Percentiles rank a stretch among this genome's conserved stretches.
phyloP scores from a whole-genome alignment of 2,329 filamentous ascomycete genomes.

The Fusarium mexicanum region DNA sequence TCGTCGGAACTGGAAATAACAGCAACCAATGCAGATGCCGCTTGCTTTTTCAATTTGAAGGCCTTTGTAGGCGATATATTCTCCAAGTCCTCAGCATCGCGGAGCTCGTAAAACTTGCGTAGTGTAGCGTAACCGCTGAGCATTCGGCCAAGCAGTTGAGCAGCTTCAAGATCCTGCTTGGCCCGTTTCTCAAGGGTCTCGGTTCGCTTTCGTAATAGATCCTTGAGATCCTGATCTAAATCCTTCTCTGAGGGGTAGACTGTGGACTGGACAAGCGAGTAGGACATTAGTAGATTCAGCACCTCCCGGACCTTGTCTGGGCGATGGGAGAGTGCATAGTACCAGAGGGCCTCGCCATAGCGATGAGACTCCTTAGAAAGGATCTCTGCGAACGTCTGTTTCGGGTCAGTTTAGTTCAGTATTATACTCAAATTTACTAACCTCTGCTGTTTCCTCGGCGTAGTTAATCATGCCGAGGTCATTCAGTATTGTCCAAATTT shows the following conservation, averaged over 20 bases:
- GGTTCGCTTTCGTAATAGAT: conserved; percentile 77
- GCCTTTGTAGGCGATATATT: conserved; percentile 52
- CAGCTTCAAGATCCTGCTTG: conserved; percentile 80
- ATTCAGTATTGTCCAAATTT: conserved; percentile 80
- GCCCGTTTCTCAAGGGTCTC: conserved; percentile 77
- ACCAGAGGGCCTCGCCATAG: conserved; percentile 88
- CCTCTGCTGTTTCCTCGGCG: conserved; percentile 84
- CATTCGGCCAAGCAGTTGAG: conserved; percentile 82
- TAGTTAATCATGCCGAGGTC: conserved; percentile 81
- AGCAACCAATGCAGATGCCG: conserved; percentile 79
- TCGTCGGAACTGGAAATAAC: conserved; percentile 88
- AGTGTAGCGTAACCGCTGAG: conserved; percentile 93
- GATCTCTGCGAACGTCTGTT: conserved; percentile 82
- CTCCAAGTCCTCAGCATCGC: conserved; percentile 63
- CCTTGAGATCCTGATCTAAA: conserved; percentile 76
- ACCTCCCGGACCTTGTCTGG: conserved; percentile 83
- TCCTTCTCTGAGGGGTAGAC: conserved; percentile 78
- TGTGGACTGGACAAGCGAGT: conserved; percentile 85
- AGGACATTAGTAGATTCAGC: conserved; percentile 85
- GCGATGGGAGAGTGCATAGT: conserved; percentile 87
- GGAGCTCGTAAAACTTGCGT: conserved; percentile 88
- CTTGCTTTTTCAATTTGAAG: conserved; percentile 70
- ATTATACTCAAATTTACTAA: conserved; percentile 53
- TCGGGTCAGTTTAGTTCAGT: conserved; percentile 38
- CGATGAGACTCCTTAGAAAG: conserved; percentile 76